Evolutionary conservation across 495 filamentous ascomycete species (phyloP).

Genomic region (Xylaria grammica): DNA sequence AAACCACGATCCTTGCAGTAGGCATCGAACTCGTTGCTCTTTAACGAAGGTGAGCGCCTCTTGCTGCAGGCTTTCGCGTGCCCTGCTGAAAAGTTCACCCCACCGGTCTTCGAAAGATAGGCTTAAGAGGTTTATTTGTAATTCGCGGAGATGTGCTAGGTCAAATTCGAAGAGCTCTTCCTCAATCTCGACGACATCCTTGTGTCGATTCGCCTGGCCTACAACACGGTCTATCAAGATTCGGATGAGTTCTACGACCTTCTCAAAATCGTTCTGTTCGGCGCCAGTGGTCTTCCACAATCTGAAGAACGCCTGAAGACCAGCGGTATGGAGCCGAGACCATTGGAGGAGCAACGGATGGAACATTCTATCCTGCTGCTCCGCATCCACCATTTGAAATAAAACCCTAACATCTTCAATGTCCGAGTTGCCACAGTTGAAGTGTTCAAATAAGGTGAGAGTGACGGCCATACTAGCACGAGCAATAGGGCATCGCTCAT

Average conservation of each 20-base stretch:
- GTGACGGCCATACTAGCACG: constrained; percentile 88
- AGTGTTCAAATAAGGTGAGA: constrained; percentile 89
- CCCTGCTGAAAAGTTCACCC: constrained; percentile 86
- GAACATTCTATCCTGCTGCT: constrained; percentile 85
- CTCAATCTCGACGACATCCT: constrained; percentile 87
- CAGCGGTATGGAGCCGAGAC: constrained; percentile 90
- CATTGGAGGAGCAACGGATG: constrained; percentile 89
- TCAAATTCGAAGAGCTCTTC: constrained; percentile 87
- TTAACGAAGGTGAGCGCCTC: constrained; percentile 96
- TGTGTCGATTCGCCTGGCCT: constrained; percentile 79
- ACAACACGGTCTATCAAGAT: constrained; percentile 93
- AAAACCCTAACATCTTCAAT: constrained; percentile 74
- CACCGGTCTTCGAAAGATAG: constrained; percentile 92
- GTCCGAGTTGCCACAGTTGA: constrained; percentile 88
- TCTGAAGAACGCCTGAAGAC: constrained; percentile 86
- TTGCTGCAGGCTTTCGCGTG: constrained; percentile 89
- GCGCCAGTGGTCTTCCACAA: constrained; percentile 91
- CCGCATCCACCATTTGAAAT: constrained; percentile 79
- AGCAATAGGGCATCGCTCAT: constrained; percentile 86
- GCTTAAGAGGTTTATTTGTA: constrained; percentile 96
- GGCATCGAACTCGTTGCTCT: constrained; percentile 92
- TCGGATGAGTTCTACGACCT: constrained; percentile 86
- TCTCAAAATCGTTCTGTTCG: constrained; percentile 83
- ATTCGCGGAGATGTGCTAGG: constrained; percentile 71
- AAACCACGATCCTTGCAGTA: constrained; percentile 92